Base-by-base conservation (phyloP, 2,329 filamentous ascomycete species). In the Diaporthe vaccinii region DNA sequence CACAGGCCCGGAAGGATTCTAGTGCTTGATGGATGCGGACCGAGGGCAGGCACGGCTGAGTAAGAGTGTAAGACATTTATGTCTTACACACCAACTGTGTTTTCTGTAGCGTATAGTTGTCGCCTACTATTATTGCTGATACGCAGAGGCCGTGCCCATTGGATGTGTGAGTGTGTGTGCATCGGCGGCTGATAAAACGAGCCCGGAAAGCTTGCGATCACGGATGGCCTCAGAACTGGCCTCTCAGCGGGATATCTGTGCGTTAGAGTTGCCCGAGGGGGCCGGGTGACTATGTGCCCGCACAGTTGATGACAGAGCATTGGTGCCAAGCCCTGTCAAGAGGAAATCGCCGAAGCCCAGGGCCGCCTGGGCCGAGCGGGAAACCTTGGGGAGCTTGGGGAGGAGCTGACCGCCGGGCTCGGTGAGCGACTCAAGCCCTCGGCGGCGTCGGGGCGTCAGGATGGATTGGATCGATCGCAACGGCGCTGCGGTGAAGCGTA, bases 1-100 rank as follows among this genome's bases (percentile, higher is more conserved):
- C 65, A 69, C 49, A 51, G 7, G 46, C 22, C 31, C n/a, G 25
- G 49, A 51, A 51, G 65, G 65, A 53, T 72, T 46, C 44, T 39
- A 62, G 44, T 22, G 53, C 51, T 46, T 41, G 53, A 25, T 34
- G 28, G 31, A 17, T 20, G 70, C 53, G 36, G 39, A 39, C 14
- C 41, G 57, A 39, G 55, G 55, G 36, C 57, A 36, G 39, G 55
- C 57, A 36, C 39, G 51, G 74, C 74, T 73, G 74, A 75, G 69
- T 75, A 75, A 75, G 74, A 75, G 41, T 31, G 46, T 51, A 41
- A 68, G 51, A 73, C 69, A 67, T 53, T 44, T 39, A 67, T 72
- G 68, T 75, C 74, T 75, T 59, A 75, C 69, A 72, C 70, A 72
- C 74, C 59, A 41, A 44, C 58, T 51, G 22, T 39, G n/a, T 12